phyloP scores from a whole-genome alignment of 2,329 filamentous ascomycete species.

The Sclerotinia borealis region DNA sequence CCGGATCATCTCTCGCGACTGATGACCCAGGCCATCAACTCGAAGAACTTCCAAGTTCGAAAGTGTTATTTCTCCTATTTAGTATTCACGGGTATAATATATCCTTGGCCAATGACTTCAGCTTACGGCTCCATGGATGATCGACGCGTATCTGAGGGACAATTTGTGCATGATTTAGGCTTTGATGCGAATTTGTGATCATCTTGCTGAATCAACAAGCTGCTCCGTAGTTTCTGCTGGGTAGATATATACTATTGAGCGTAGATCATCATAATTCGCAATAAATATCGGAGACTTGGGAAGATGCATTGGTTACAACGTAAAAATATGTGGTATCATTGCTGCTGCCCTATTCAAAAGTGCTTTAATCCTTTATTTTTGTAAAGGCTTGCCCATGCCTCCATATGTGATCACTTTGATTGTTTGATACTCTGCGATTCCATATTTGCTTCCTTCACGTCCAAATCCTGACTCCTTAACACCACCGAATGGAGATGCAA shows the following conservation, averaged over 20 bases:
- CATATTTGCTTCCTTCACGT: conserved; percentile 48
- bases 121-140: no score
- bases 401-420: conserved; percentile 47
- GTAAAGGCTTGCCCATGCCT: conserved; percentile 53
- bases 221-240: no score
- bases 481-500: conserved; percentile 50
- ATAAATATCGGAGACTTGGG: background rate
- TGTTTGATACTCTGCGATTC: conserved; percentile 47
- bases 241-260: background rate
- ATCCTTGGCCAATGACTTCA: no score
- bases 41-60: no score
- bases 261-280: background rate
- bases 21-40: no score
- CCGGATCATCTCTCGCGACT: no score
- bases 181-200: no score
- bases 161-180: no score
- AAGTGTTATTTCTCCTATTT: no score
- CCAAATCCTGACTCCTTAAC: conserved; percentile 53
- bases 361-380: conserved; percentile 29
- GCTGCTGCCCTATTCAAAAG: background rate
- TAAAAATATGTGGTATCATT: conserved; percentile 4
- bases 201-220: no score
- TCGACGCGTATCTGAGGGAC: no score
- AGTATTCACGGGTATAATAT: no score
- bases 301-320: background rate